These are phyloP conservation scores for Murraya koenigii DNA, from an alignment of 345 rosid genomes.

Conservation along the genomic window DNA sequence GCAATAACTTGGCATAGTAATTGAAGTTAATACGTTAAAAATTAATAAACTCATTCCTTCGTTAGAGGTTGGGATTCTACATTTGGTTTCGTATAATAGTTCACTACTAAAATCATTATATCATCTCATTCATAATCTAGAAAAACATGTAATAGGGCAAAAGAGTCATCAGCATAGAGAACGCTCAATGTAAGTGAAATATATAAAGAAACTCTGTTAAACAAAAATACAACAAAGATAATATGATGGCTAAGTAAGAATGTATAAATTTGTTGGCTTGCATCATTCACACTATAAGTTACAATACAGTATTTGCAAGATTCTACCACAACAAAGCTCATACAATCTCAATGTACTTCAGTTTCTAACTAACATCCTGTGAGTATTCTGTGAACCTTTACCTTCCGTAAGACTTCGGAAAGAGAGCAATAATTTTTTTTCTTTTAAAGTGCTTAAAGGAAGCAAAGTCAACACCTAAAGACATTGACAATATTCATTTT, in stretches of 20 bases:
- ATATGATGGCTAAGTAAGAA: neutral
- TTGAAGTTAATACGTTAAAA: neutral
- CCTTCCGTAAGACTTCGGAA: neutral
- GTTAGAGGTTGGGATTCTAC: neutral
- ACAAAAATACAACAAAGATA: neutral
- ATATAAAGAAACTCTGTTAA: neutral
- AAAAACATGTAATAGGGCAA: neutral
- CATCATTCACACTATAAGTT: neutral
- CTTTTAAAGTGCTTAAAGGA: neutral
- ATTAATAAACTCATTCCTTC: neutral
- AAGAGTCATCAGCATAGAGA: neutral
- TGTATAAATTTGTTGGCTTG: neutral
- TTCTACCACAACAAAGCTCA: slow-evolving; percentile 4
- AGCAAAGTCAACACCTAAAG: neutral
- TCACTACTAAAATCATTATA: neutral
- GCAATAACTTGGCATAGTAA: neutral
- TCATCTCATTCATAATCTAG: neutral
- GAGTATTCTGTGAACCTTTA: slow-evolving; percentile 15
- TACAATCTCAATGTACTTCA: neutral
- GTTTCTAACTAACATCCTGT: slow-evolving; percentile 16
- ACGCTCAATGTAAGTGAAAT: neutral
- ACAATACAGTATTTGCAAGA: slow-evolving; percentile 7
- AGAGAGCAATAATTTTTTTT: neutral
- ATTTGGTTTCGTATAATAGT: neutral
- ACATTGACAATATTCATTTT: slow-evolving; percentile 1